phyloP scores from a whole-genome alignment of 2,329 filamentous ascomycete species.

The Diplocarpon mali region DNA sequence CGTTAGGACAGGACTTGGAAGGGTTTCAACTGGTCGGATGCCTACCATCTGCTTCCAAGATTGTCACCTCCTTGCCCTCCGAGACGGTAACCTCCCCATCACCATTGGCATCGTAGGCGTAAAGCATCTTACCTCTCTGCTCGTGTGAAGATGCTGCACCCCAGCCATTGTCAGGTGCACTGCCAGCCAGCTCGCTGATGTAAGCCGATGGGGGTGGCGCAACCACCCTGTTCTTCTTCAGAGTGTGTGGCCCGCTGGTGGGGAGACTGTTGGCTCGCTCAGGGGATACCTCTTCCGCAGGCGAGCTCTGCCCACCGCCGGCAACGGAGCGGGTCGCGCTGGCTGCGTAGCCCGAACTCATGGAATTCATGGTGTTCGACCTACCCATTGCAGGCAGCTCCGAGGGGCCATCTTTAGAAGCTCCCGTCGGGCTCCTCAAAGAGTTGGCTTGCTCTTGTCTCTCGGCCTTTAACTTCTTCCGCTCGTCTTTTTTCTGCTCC shows the following conservation, averaged over 20 bases:
- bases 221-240: slow-evolving; percentile 59
- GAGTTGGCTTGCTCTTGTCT: slow-evolving; percentile 66
- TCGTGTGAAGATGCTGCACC: slow-evolving; percentile 31
- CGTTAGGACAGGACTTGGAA: slow-evolving; percentile 20
- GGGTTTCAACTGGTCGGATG: background rate
- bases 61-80: slow-evolving; percentile 65
- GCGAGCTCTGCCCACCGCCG: slow-evolving; percentile 40
- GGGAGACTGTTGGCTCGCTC: slow-evolving; percentile 22
- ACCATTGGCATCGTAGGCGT: slow-evolving; percentile 68
- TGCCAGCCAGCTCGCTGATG: slow-evolving; percentile 53
- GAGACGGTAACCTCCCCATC: slow-evolving; percentile 72
- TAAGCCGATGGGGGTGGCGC: slow-evolving; percentile 82
- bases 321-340: slow-evolving; percentile 69
- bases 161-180: slow-evolving; percentile 32
- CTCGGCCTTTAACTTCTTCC: slow-evolving; percentile 82
- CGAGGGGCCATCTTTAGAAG: slow-evolving; percentile 36
- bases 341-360: slow-evolving; percentile 78
- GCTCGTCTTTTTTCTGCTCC: slow-evolving; percentile 86
- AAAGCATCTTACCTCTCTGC: slow-evolving; percentile 79
- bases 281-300: slow-evolving; percentile 39
- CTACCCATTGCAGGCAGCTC: slow-evolving; percentile 61
- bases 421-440: slow-evolving; percentile 15
- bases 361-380: slow-evolving; percentile 76
- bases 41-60: slow-evolving; percentile 84
- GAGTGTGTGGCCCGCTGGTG: slow-evolving; percentile 14